These are phyloP conservation scores for Craspedostauros australis DNA, from an alignment of 108 stramenopile genomes.

Conservation along the genomic window DNA sequence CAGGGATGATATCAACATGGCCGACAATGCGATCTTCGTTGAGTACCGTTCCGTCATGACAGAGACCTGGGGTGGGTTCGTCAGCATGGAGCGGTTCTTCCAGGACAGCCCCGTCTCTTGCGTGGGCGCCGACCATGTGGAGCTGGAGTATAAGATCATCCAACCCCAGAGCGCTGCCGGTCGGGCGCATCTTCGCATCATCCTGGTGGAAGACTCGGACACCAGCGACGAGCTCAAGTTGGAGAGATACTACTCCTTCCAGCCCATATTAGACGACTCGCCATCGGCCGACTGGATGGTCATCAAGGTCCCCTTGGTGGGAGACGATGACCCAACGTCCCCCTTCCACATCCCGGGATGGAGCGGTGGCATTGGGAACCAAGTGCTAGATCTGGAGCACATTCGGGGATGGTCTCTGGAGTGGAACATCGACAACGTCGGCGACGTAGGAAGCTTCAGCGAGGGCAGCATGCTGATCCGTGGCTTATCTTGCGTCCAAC, in stretches of 20 bases:
- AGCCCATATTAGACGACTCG: conserved; percentile 13
- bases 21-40: no score
- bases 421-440: no score
- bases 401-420: no score
- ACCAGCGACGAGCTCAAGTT: conserved; percentile 2
- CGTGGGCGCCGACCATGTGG: conserved; percentile 11
- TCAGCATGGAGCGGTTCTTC: background rate
- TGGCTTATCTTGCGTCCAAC: no score
- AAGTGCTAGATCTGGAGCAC: conserved; percentile 1
- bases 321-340: background rate
- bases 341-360: conserved; percentile 22
- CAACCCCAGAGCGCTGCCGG: conserved; percentile 1
- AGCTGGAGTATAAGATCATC: conserved; percentile 2
- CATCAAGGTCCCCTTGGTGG: conserved; percentile 6
- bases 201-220: conserved; percentile 17
- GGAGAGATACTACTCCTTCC: conserved; percentile 26
- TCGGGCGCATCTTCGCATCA: conserved; percentile 10
- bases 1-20: no score
- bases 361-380: conserved; percentile 22
- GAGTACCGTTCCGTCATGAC: no score
- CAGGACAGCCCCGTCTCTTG: conserved; percentile 15
- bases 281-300: background rate
- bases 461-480: no score
- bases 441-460: no score
- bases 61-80: conserved; percentile 31